Evolutionary conservation across 2,329 filamentous ascomycete species (phyloP).

Genomic region (Venturia carpophila): DNA sequence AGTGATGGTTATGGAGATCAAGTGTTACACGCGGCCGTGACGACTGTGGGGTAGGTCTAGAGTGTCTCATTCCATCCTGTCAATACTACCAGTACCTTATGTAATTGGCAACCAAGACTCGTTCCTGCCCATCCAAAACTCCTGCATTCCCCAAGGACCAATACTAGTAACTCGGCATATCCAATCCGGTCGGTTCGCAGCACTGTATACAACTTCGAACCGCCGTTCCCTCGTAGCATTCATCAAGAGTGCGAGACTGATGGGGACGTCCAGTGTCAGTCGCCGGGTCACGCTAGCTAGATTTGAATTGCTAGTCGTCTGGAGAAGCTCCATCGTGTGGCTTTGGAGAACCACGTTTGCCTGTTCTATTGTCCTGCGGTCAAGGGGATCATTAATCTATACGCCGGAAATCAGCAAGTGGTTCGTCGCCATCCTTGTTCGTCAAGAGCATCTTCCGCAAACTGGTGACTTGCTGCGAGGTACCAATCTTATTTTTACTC

Average conservation of each 20-base stretch:
- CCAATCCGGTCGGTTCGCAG: neutral
- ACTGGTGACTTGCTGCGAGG: neutral
- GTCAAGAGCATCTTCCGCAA: neutral
- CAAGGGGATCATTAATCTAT: neutral
- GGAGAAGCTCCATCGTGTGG: neutral
- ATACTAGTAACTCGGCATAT: neutral
- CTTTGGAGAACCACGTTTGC: neutral
- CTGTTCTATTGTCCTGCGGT: neutral
- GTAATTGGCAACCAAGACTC: neutral
- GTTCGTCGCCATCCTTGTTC: neutral
- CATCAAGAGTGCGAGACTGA: neutral
- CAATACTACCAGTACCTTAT: no score
- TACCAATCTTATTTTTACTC: neutral
- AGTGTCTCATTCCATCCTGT: neutral
- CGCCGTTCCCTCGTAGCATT: neutral
- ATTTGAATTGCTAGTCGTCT: neutral
- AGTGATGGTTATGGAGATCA: neutral
- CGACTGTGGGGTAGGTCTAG: neutral
- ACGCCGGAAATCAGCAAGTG: neutral
- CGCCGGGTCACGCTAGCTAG: neutral
- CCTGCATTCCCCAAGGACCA: neutral
- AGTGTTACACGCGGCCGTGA: neutral
- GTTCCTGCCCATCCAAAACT: neutral
- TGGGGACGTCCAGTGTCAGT: neutral
- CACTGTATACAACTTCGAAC: neutral